Conservation (phyloP, 2,329 filamentous ascomycete genomes). For the Amylocarpus encephaloides region DNA sequence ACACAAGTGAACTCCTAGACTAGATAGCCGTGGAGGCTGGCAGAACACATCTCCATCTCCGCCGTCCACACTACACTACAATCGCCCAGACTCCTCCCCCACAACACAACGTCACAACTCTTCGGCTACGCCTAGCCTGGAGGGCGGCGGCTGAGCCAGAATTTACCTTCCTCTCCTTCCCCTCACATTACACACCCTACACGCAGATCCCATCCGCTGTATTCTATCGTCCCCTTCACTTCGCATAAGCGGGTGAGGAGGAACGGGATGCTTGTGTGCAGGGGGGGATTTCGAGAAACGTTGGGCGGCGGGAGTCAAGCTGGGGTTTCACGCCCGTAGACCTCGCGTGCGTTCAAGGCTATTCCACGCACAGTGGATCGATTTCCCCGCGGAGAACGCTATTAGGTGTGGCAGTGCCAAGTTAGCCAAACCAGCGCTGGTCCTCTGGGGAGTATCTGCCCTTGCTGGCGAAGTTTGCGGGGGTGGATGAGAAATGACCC, state of each 20-base stretch:
- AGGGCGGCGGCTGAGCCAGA: conserved; percentile 42
- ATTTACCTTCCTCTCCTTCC: conserved; percentile 43
- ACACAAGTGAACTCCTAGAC: too few relatives aligned
- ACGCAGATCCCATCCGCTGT: conserved; percentile 37
- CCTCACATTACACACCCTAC: conserved; percentile 38
- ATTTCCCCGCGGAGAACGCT: conserved; percentile 45
- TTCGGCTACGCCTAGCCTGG: conserved; percentile 43
- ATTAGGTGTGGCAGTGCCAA: conserved; percentile 43
- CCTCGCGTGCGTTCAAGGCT: conserved; percentile 42
- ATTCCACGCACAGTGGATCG: conserved; percentile 44
- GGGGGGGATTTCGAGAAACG: too few relatives aligned
- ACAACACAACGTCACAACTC: conserved; percentile 37
- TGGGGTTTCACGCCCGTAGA: conserved; percentile 51
- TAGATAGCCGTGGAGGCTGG: too few relatives aligned
- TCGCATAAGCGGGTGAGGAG: conserved; percentile 38
- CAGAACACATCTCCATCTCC: conserved; percentile 42
- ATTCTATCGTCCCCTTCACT: conserved; percentile 43
- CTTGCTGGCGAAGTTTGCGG: conserved; percentile 37
- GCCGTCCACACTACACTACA: conserved; percentile 35
- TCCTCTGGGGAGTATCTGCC: conserved; percentile 42
- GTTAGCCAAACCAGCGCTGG: conserved; percentile 44
- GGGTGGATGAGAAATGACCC: conserved; percentile 43
- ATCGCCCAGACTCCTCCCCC: conserved; percentile 36
- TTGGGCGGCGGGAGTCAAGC: conserved; percentile 47
- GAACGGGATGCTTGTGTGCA: conserved; percentile 37